phyloP scores from a whole-genome alignment of 441 rosid genomes.

The Viola pubescens region DNA sequence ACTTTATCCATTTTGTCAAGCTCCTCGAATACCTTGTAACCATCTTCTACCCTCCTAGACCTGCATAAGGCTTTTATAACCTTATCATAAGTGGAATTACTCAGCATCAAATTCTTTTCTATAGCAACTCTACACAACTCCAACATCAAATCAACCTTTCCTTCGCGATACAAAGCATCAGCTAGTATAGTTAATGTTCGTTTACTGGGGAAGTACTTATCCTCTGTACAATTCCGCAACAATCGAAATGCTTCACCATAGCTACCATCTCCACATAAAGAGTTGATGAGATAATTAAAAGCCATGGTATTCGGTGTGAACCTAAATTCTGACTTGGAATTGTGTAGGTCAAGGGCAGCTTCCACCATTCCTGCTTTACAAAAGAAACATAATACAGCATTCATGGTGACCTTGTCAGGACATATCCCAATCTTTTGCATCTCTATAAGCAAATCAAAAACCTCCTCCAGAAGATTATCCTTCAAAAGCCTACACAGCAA shows the following conservation, averaged over 20 bases:
- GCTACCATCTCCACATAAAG: constrained; percentile 42
- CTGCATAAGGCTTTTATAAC: constrained; percentile 53
- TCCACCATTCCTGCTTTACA: constrained; percentile 82
- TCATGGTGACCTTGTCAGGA: constrained; percentile 56
- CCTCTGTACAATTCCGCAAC: constrained; percentile 36
- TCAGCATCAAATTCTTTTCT: constrained; percentile 37
- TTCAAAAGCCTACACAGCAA: constrained; percentile 50
- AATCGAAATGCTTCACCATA: constrained; percentile 49
- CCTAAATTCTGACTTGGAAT: constrained; percentile 48
- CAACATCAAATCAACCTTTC: constrained; percentile 56
- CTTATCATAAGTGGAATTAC: constrained; percentile 27
- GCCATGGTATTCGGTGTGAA: constrained; percentile 41
- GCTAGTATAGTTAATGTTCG: constrained; percentile 46
- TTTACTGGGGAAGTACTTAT: constrained; percentile 50
- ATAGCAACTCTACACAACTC: constrained; percentile 40
- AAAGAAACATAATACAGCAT: constrained; percentile 65
- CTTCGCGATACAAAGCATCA: constrained; percentile 52
- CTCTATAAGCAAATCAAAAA: constrained; percentile 51
- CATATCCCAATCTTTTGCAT: constrained; percentile 50
- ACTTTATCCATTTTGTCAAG: constrained; percentile 30
- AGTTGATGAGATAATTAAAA: constrained; percentile 55
- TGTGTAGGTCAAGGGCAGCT: constrained; percentile 57
- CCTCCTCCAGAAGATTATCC: constrained; percentile 48
- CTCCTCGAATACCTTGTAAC: constrained; percentile 40
- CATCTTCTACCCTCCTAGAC: constrained; percentile 50